Evolutionary conservation across 140 eudicot genomes (phyloP).

Genomic region (Oenanthe javanica): DNA sequence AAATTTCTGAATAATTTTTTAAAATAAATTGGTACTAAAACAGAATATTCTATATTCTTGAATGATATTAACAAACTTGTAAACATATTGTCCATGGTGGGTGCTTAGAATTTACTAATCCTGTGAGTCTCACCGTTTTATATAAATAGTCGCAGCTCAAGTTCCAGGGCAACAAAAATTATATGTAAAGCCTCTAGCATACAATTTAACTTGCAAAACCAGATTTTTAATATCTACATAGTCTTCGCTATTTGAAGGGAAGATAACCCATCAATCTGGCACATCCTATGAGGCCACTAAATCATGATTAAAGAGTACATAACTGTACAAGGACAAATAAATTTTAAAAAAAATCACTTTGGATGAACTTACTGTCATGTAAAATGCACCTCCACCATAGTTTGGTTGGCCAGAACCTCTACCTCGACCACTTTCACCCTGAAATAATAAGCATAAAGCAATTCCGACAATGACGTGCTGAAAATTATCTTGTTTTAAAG

Average conservation of each 20-base stretch:
- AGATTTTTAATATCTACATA: background rate
- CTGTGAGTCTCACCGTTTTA: background rate
- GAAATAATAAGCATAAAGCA: conserved; percentile 21
- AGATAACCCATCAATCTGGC: background rate
- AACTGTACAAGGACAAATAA: background rate
- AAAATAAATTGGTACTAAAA: background rate
- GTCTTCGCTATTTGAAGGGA: background rate
- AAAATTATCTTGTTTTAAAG: background rate
- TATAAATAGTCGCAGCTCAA: background rate
- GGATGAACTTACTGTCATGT: conserved; percentile 60
- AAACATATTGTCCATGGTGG: background rate
- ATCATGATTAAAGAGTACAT: background rate
- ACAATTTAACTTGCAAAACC: background rate
- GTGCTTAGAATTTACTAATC: background rate
- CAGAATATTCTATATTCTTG: background rate
- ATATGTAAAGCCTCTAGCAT: background rate
- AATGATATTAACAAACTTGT: background rate
- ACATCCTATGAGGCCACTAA: background rate
- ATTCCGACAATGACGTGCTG: background rate
- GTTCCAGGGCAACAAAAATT: background rate
- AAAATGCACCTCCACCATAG: conserved; percentile 74
- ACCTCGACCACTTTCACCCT: conserved; percentile 47
- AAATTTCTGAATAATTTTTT: background rate
- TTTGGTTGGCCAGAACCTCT: conserved; percentile 44
- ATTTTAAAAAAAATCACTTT: background rate